Conservation (phyloP, 1,284 basidiomycete species). For the Naganishia liquefaciens region DNA sequence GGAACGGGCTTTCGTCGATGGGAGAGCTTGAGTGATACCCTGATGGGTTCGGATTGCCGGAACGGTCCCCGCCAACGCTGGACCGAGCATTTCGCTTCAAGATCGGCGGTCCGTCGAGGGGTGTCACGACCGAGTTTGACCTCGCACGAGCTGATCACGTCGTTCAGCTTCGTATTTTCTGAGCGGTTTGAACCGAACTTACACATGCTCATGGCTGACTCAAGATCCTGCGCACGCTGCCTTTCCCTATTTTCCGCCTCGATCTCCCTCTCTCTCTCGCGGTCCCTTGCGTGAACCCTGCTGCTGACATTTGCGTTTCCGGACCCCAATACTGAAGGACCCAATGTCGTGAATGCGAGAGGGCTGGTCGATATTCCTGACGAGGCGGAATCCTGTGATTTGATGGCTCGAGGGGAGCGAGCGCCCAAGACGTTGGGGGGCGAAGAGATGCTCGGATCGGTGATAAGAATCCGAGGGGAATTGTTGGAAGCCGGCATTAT, state of each 20-base stretch:
- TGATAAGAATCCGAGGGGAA: constrained; percentile 26
- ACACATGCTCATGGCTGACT: constrained; percentile 52
- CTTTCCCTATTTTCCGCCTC: constrained; percentile 35
- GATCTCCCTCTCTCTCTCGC: constrained; percentile 22
- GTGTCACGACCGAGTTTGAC: constrained; percentile 43
- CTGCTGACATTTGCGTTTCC: not conserved
- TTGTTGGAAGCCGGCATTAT: constrained; percentile 24
- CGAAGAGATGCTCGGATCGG: constrained; percentile 7
- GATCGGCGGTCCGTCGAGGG: constrained; percentile 28
- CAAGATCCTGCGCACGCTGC: constrained; percentile 51
- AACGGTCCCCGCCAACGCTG: not conserved
- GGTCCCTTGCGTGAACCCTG: constrained; percentile 11
- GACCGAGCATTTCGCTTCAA: constrained; percentile 38
- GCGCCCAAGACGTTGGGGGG: constrained; percentile 15
- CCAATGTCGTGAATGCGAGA: constrained; percentile 22
- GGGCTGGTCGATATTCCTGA: constrained; percentile 11
- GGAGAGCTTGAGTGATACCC: constrained; percentile 44
- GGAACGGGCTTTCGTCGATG: constrained; percentile 51
- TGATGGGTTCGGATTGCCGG: constrained; percentile 35
- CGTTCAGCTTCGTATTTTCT: not conserved
- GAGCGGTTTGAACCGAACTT: constrained; percentile 31
- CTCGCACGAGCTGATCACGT: constrained; percentile 45
- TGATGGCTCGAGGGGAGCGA: constrained; percentile 18
- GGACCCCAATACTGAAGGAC: constrained; percentile 18
- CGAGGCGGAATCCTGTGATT: constrained; percentile 8